A percentile compares a stretch with the other conserved stretches of the same genome.
These are phyloP conservation scores for Fagopyrum esculentum DNA, from an alignment of 148 eudicot species.

Conservation along the genomic window DNA sequence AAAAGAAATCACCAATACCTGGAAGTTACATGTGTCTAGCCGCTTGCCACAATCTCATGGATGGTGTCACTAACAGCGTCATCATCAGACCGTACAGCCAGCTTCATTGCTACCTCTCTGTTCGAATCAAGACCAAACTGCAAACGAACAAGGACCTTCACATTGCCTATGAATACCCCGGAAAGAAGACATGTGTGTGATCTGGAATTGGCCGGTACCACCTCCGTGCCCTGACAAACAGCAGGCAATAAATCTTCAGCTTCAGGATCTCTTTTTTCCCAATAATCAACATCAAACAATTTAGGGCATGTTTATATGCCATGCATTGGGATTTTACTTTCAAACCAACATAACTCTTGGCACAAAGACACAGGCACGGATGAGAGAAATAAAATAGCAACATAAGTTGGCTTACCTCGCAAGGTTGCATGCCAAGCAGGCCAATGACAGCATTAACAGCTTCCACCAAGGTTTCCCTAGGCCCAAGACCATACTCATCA, in stretches of 20 bases:
- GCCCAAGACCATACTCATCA: conserved; percentile 96
- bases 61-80: conserved; percentile 80
- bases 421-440: conserved; percentile 98
- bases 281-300: not conserved
- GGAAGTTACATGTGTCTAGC: conserved; percentile 25
- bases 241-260: not conserved
- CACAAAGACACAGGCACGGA: no score
- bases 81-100: conserved; percentile 89
- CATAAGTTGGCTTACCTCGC: conserved; percentile 55
- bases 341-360: no score
- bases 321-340: no score
- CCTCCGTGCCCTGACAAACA: conserved; percentile 72
- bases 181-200: conserved; percentile 88
- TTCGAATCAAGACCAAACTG: conserved; percentile 76
- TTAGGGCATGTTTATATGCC: not conserved
- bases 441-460: conserved; percentile 75
- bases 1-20: not conserved
- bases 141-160: conserved; percentile 77
- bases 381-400: not conserved
- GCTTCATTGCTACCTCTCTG: conserved; percentile 95
- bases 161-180: conserved; percentile 81
- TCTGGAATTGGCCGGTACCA: conserved; percentile 72
- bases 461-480: conserved; percentile 83
- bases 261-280: not conserved
- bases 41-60: conserved; percentile 94